Evolutionary conservation across 106 monocot genomes (phyloP).

Genomic region (Agapanthus africanus): DNA sequence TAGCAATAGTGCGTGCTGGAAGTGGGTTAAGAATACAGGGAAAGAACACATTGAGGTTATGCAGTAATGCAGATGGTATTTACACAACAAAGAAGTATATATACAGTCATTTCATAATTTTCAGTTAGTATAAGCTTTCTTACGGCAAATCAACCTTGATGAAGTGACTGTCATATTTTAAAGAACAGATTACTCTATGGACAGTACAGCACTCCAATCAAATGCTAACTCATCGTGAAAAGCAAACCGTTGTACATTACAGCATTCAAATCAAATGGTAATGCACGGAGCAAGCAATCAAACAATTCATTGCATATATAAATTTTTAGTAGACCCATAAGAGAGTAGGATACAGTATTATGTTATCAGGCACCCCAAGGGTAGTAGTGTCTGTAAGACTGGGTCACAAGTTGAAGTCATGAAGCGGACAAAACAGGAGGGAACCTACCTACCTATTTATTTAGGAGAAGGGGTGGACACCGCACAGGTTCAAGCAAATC

Average conservation of each 20-base stretch:
- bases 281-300: neutral
- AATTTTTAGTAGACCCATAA: neutral
- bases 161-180: neutral
- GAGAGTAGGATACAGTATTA: neutral
- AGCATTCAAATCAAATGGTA: no score
- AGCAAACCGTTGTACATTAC: no score
- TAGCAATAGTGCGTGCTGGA: neutral
- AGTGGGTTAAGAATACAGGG: neutral
- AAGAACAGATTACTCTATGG: neutral
- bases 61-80: no score
- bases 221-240: no score
- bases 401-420: no score
- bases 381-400: no score
- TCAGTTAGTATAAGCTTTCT: neutral
- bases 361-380: no score
- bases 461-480: no score
- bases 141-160: neutral
- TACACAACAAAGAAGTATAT: neutral
- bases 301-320: neutral
- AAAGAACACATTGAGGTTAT: neutral
- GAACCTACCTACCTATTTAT: no score
- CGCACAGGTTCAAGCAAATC: neutral
- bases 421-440: no score
- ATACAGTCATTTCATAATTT: neutral
- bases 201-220: neutral